These are phyloP conservation scores for Chloris gayana DNA, from an alignment of 176 grass and related monocot genomes.

Conservation along the genomic window DNA sequence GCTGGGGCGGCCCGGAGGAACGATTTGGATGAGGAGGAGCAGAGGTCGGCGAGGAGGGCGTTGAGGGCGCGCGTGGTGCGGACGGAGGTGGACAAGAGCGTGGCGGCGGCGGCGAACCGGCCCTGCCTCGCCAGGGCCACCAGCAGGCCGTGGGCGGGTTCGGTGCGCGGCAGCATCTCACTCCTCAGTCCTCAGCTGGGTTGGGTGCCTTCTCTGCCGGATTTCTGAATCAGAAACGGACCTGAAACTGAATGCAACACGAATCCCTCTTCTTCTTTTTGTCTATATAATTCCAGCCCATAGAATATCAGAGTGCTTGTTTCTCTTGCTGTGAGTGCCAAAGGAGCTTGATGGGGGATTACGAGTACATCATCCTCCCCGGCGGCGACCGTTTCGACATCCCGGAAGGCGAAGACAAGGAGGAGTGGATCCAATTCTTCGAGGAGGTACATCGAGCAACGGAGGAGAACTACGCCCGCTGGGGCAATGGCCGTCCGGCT, in stretches of 20 bases:
- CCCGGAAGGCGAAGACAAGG: neutral
- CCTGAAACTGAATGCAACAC: too few relatives aligned
- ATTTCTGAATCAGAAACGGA: too few relatives aligned
- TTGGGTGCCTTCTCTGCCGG: too few relatives aligned
- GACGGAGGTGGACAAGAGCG: too few relatives aligned
- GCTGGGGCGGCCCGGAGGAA: conserved; percentile 12
- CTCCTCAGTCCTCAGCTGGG: too few relatives aligned
- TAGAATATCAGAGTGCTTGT: too few relatives aligned
- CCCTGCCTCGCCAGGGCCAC: conserved; percentile 14
- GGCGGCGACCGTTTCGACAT: neutral
- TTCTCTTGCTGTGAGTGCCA: too few relatives aligned
- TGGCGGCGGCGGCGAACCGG: neutral
- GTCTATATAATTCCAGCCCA: too few relatives aligned
- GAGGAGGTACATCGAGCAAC: neutral
- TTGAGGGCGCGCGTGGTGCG: conserved; percentile 33
- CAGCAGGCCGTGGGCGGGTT: neutral
- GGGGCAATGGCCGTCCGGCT: neutral
- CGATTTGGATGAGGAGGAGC: neutral
- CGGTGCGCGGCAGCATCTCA: too few relatives aligned
- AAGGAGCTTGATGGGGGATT: too few relatives aligned
- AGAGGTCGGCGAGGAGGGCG: conserved; percentile 30
- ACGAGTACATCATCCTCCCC: neutral
- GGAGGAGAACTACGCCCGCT: neutral
- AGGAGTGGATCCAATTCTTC: neutral
- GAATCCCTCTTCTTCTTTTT: too few relatives aligned